These are phyloP conservation scores for Scheffersomyces illinoinensis DNA, from an alignment of 1,139 yeast species.

Conservation along the genomic window DNA sequence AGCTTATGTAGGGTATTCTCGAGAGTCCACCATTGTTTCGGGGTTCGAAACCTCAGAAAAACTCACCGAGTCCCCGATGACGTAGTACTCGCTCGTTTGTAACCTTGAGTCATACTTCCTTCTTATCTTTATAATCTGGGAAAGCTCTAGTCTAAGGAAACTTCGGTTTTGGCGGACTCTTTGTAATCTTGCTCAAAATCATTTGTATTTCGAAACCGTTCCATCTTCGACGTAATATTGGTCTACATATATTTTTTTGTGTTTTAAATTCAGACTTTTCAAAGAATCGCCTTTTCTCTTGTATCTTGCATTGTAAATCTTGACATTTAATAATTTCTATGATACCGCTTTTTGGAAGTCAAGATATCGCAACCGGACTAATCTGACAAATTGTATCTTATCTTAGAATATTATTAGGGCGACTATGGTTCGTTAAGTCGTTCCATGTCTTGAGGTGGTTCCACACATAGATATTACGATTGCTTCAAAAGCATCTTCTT, in stretches of 20 bases:
- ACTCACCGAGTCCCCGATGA: neutral
- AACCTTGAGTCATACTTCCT: neutral
- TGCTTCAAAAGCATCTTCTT: neutral
- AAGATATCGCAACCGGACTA: no score
- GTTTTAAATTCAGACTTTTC: no score
- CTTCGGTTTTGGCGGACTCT: neutral
- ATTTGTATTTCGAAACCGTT: neutral
- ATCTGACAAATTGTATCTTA: neutral
- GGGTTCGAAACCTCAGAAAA: neutral
- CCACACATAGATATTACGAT: neutral
- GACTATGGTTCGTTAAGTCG: neutral
- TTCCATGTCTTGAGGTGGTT: neutral
- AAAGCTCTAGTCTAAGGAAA: neutral
- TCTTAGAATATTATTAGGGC: neutral
- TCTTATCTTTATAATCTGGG: neutral
- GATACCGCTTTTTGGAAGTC: neutral
- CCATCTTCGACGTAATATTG: neutral
- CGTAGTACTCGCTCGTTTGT: neutral
- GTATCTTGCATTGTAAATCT: neutral
- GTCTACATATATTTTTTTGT: neutral
- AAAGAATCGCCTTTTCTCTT: neutral
- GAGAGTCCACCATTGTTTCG: neutral
- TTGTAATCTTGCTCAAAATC: no score
- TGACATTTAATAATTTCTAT: neutral
- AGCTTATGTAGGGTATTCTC: neutral